phyloP scores from a whole-genome alignment of 306 rosid species.

The Ceratonia siliqua region DNA sequence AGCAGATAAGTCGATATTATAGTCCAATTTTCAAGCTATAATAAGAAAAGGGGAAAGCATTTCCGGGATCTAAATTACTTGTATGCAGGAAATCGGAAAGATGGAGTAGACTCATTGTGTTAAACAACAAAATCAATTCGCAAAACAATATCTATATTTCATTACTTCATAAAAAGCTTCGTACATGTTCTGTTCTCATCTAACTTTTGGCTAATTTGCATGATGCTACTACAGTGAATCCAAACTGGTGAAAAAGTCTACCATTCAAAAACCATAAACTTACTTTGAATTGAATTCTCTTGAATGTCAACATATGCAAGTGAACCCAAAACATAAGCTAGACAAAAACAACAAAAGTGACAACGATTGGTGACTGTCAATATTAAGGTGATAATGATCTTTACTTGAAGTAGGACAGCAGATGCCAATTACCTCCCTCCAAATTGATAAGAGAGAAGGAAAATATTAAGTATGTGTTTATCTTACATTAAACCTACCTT shows the following conservation, averaged over 20 bases:
- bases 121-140: not conserved
- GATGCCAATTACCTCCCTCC: conserved; percentile 9
- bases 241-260: not conserved
- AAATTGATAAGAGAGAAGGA: not conserved
- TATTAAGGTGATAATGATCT: conserved; percentile 30
- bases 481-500: not conserved
- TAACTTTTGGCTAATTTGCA: not conserved
- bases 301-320: conserved; percentile 9
- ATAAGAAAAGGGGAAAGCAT: not conserved
- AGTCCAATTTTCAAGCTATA: not conserved
- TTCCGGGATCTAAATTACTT: too few species aligned
- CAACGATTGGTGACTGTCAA: conserved; percentile 22
- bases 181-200: not conserved
- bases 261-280: not conserved
- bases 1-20: not conserved
- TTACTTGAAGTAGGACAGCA: not conserved
- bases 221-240: not conserved
- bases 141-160: too few species aligned
- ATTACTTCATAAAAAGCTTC: not conserved
- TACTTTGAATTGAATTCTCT: conserved; percentile 3
- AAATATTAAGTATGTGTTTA: conserved; percentile 11
- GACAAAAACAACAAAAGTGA: conserved; percentile 5
- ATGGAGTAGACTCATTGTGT: not conserved
- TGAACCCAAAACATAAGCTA: conserved; percentile 1
- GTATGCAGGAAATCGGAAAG: not conserved